phyloP scores from a whole-genome alignment of 2,329 filamentous ascomycete species.

The Tolypocladium sp. region DNA sequence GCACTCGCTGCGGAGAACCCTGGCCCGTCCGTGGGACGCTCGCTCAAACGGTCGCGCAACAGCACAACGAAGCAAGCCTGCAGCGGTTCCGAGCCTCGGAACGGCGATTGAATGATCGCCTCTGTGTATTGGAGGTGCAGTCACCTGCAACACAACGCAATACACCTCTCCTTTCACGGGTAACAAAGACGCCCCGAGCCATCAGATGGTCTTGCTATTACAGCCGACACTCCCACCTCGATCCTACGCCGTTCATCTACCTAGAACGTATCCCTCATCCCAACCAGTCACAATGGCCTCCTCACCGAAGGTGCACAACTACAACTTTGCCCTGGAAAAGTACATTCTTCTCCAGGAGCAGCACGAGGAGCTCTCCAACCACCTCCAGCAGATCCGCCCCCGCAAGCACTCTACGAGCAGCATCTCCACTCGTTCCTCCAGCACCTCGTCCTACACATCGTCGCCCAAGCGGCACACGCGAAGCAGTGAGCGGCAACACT shows the following conservation, averaged over 20 bases:
- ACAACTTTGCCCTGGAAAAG: slow-evolving; percentile 41
- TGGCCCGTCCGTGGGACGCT: background rate
- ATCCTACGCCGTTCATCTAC: background rate
- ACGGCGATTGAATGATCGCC: background rate
- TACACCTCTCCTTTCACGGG: background rate
- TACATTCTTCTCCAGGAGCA: slow-evolving; percentile 45
- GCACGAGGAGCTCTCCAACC: slow-evolving; percentile 41
- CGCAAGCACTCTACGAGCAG: slow-evolving; percentile 22
- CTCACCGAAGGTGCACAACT: slow-evolving; percentile 17
- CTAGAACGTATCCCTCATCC: background rate
- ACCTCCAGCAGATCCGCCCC: slow-evolving; percentile 41
- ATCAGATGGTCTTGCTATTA: background rate
- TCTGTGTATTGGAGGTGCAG: background rate
- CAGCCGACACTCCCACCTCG: slow-evolving; percentile 3
- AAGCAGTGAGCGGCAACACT: slow-evolving; percentile 15
- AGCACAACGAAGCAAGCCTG: background rate
- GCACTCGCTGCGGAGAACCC: background rate
- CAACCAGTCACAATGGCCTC: slow-evolving; percentile 17
- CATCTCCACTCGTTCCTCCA: slow-evolving; percentile 34
- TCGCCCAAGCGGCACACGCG: slow-evolving; percentile 33
- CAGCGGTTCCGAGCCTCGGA: background rate
- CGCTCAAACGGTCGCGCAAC: background rate
- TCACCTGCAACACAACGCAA: background rate
- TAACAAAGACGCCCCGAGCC: background rate
- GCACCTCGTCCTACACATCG: slow-evolving; percentile 48